phyloP scores from a whole-genome alignment of 441 rosid species.

The Dalechampia spathulata region DNA sequence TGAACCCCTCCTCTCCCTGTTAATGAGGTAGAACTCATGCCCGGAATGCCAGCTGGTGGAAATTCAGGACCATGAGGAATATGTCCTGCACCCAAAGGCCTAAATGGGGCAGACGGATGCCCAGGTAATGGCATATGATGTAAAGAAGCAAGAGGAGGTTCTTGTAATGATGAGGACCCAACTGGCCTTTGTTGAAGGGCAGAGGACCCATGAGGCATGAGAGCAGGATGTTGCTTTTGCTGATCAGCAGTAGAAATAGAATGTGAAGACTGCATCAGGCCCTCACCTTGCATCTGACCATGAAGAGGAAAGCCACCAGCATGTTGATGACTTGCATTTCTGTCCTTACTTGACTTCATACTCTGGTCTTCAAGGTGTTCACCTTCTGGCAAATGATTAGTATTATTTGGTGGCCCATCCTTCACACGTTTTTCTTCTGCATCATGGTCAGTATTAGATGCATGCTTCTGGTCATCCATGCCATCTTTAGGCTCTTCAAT shows the following conservation, averaged over 20 bases:
- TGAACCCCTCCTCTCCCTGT: conserved; percentile 34
- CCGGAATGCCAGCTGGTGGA: conserved; percentile 24
- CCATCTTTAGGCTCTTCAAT: conserved; percentile 31
- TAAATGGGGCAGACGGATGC: conserved; percentile 27
- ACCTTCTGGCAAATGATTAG: conserved; percentile 23
- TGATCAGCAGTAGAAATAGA: conserved; percentile 13
- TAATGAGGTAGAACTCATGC: conserved; percentile 22
- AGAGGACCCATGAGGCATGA: conserved; percentile 23
- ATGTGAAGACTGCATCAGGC: conserved; percentile 15
- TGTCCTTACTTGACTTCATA: conserved; percentile 21
- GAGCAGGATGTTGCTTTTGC: conserved; percentile 23
- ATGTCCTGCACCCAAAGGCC: conserved; percentile 36
- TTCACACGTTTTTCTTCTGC: conserved; percentile 23
- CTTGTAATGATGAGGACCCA: conserved; percentile 35
- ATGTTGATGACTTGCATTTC: conserved; percentile 18
- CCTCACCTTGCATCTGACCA: conserved; percentile 24
- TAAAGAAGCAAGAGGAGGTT: conserved; percentile 31
- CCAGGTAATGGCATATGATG: conserved; percentile 29
- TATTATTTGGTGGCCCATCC: conserved; percentile 23
- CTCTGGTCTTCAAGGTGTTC: conserved; percentile 21
- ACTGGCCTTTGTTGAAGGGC: conserved; percentile 35
- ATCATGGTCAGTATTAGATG: conserved; percentile 18
- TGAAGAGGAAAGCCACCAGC: conserved; percentile 25
- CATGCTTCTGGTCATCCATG: conserved; percentile 23
- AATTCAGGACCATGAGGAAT: conserved; percentile 26